phyloP scores from a whole-genome alignment of 1,139 yeast genomes.

The Schizosaccharomyces versatilis region DNA sequence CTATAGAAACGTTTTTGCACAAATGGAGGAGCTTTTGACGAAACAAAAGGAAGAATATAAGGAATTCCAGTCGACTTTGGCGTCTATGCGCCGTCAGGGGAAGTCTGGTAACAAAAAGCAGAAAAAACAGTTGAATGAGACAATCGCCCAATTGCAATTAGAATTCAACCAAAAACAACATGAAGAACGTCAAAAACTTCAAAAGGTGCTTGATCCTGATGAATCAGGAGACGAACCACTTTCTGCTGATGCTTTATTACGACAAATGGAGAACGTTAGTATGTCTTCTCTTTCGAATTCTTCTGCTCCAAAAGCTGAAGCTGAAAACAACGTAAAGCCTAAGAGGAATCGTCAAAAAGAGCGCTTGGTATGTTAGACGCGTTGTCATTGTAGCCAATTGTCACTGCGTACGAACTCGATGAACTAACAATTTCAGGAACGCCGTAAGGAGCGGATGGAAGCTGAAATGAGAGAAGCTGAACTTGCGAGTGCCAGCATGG shows the following conservation, averaged over 20 bases:
- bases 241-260: neutral
- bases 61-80: neutral
- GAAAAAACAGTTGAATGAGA: slow-evolving; percentile 1
- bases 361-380: slow-evolving; percentile 12
- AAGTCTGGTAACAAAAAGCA: slow-evolving; percentile 2
- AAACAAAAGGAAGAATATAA: slow-evolving; percentile 8
- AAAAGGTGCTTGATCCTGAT: slow-evolving; percentile 6
- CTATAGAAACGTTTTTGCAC: neutral
- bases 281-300: neutral
- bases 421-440: neutral
- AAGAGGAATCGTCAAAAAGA: slow-evolving; percentile 16
- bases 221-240: neutral
- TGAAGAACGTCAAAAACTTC: slow-evolving; percentile 15
- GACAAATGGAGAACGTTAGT: neutral
- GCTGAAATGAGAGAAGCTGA: neutral
- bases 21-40: slow-evolving; percentile 12
- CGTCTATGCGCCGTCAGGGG: neutral
- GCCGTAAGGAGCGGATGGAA: neutral
- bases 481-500: neutral
- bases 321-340: slow-evolving; percentile 14
- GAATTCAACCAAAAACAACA: slow-evolving; percentile 12
- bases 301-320: neutral
- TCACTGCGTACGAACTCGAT: neutral
- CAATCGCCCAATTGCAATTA: slow-evolving; percentile 1
- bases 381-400: too few relatives aligned